phyloP scores from a whole-genome alignment of 805 yeast species.

The Isabelozyma gotoi region DNA sequence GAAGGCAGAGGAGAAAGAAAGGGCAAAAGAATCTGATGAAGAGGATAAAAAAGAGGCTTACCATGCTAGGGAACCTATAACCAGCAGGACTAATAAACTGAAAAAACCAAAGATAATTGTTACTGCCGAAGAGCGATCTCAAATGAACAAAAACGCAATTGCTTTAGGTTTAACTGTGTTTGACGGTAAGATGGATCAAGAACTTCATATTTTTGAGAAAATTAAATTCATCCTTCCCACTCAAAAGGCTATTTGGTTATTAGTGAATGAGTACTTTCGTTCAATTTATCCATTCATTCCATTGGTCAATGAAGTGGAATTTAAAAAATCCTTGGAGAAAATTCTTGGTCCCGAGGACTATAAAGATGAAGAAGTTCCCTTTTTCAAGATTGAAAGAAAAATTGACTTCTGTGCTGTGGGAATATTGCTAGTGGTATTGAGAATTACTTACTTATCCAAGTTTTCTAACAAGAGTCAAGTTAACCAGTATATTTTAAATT shows the following conservation, averaged over 20 bases:
- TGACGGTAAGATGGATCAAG: slow-evolving; percentile 30
- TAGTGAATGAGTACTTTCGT: slow-evolving; percentile 59
- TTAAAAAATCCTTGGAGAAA: slow-evolving; percentile 40
- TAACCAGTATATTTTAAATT: slow-evolving; percentile 27
- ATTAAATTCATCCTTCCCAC: slow-evolving; percentile 50
- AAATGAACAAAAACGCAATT: slow-evolving; percentile 28
- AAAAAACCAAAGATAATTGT: neutral
- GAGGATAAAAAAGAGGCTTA: neutral
- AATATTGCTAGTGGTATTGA: slow-evolving; percentile 29
- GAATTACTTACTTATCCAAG: slow-evolving; percentile 35
- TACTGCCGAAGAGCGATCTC: slow-evolving; percentile 6
- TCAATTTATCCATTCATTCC: slow-evolving; percentile 66
- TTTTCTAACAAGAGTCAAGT: slow-evolving; percentile 33
- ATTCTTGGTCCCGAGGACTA: slow-evolving; percentile 43
- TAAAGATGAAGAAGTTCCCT: slow-evolving; percentile 17
- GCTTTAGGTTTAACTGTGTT: slow-evolving; percentile 33
- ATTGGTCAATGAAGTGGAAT: slow-evolving; percentile 57
- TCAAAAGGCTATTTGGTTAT: slow-evolving; percentile 52
- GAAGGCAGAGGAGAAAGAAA: slow-evolving; percentile 1
- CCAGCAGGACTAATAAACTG: neutral
- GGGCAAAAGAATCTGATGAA: neutral
- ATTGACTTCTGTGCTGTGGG: slow-evolving; percentile 37
- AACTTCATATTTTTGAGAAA: slow-evolving; percentile 40
- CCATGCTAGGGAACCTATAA: neutral
- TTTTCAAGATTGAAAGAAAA: slow-evolving; percentile 27